Percentiles rank a stretch among this genome's conserved stretches.
These are phyloP conservation scores for Rhodotorula sp. DNA, from an alignment of 1,284 basidiomycete genomes.

Conservation along the genomic window DNA sequence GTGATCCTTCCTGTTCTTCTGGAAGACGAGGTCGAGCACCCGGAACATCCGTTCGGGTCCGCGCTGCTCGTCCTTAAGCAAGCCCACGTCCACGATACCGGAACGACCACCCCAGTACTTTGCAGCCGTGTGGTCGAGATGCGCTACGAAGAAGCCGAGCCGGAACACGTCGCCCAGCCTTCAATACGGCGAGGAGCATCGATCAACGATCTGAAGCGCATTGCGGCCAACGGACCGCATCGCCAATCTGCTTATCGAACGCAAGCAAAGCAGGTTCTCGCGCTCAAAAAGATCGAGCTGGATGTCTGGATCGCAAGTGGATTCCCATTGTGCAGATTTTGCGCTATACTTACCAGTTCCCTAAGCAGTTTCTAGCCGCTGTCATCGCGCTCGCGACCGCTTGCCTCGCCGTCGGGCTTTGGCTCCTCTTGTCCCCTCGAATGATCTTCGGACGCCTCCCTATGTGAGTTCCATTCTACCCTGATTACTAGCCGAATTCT, in stretches of 20 bases:
- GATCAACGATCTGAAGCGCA: conserved; percentile 13
- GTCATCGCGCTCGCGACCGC: conserved; percentile 11
- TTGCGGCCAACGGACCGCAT: conserved; percentile 6
- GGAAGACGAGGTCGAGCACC: too few relatives aligned
- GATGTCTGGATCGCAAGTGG: conserved; percentile 19
- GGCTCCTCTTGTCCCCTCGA: conserved; percentile 5
- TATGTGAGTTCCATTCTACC: background rate
- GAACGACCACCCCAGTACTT: too few relatives aligned
- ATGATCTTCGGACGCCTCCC: background rate
- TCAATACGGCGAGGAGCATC: background rate
- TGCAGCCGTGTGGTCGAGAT: too few relatives aligned
- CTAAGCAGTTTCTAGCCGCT: conserved; percentile 14
- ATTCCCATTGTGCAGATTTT: background rate
- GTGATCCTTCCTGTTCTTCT: too few relatives aligned
- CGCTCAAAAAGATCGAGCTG: conserved; percentile 20
- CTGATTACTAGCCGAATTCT: fast-evolving
- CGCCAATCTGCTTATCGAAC: conserved; percentile 4
- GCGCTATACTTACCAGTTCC: background rate
- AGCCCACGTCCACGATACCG: too few relatives aligned
- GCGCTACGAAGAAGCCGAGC: background rate
- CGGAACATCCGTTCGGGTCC: too few relatives aligned
- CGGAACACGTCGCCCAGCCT: background rate
- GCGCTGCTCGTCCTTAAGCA: too few relatives aligned
- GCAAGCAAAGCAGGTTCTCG: conserved; percentile 26
- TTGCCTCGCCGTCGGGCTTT: conserved; percentile 13